Conservation (phyloP, 73 alveolate genomes). For the Effrenium voratum region DNA sequence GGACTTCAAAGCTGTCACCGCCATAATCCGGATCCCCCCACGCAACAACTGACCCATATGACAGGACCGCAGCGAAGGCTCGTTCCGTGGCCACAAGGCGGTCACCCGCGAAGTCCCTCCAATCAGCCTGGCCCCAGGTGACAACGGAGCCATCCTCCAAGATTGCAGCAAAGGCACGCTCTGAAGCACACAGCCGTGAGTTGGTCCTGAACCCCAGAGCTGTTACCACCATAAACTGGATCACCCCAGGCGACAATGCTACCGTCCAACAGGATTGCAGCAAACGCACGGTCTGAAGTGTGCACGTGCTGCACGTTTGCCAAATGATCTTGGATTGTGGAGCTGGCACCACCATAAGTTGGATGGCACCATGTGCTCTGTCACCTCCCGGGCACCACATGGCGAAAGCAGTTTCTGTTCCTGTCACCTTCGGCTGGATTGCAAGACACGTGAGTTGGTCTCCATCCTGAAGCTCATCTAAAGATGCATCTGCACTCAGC, state of each 20-base stretch:
- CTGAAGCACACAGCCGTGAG: neutral
- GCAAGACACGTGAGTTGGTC: too few relatives aligned
- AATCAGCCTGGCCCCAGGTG: neutral
- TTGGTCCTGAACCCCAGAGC: neutral
- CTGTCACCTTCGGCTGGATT: too few relatives aligned
- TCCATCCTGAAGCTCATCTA: too few relatives aligned
- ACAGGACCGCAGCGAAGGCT: neutral
- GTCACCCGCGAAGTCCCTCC: neutral
- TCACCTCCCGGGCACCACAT: too few relatives aligned
- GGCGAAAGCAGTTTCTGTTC: too few relatives aligned
- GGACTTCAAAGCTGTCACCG: neutral
- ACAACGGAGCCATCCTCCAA: neutral
- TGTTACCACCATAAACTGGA: neutral
- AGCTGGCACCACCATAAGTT: neutral
- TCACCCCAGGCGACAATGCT: neutral
- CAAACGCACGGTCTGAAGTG: neutral
- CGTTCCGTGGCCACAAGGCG: neutral
- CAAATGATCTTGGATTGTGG: neutral
- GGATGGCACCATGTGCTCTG: conserved; percentile 10
- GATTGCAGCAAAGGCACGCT: neutral
- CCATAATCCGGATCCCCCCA: neutral
- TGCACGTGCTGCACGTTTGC: neutral
- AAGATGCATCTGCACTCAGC: too few relatives aligned
- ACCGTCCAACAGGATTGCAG: neutral
- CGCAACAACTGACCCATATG: neutral